A percentile compares a stretch with the other conserved stretches of the same genome.
Evolutionary conservation across 2,329 filamentous ascomycete species (phyloP).

Genomic region (Phoma sp.): DNA sequence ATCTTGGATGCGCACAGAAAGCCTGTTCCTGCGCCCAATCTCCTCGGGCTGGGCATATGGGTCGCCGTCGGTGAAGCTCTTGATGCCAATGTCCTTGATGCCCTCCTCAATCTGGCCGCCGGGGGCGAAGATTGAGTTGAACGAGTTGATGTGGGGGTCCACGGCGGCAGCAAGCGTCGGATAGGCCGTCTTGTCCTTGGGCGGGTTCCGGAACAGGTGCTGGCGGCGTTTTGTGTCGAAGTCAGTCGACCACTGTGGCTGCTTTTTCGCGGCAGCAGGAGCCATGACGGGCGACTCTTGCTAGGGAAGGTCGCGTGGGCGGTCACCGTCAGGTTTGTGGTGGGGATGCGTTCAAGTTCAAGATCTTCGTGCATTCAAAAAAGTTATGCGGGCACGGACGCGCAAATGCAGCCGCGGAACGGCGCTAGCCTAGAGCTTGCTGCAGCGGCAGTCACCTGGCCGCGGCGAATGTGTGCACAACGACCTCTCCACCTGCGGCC

Average conservation of each 20-base stretch:
- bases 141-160: conserved; percentile 91
- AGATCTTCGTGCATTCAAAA: too few species aligned
- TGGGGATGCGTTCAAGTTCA: conserved; percentile 5
- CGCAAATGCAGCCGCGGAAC: conserved; percentile 16
- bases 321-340: conserved; percentile 12
- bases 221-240: conserved; percentile 88
- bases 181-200: conserved; percentile 85
- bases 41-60: conserved; percentile 60
- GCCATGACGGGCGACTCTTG: conserved; percentile 36
- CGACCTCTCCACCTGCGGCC: conserved; percentile 31
- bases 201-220: conserved; percentile 86
- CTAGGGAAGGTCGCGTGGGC: conserved; percentile 13
- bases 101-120: conserved; percentile 77
- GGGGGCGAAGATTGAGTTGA: conserved; percentile 85
- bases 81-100: conserved; percentile 87
- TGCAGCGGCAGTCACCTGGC: conserved; percentile 23
- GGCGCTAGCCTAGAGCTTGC: conserved; percentile 15
- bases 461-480: conserved; percentile 28
- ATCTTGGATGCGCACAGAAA: conserved; percentile 80
- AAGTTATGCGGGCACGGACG: conserved; percentile 23
- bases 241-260: conserved; percentile 76
- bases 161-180: conserved; percentile 86
- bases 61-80: conserved; percentile 84
- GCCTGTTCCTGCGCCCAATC: conserved; percentile 71
- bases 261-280: conserved; percentile 52